Evolutionary conservation across 164 flowering plant genomes (phyloP).

Genomic region (Buxus sempervirens): DNA sequence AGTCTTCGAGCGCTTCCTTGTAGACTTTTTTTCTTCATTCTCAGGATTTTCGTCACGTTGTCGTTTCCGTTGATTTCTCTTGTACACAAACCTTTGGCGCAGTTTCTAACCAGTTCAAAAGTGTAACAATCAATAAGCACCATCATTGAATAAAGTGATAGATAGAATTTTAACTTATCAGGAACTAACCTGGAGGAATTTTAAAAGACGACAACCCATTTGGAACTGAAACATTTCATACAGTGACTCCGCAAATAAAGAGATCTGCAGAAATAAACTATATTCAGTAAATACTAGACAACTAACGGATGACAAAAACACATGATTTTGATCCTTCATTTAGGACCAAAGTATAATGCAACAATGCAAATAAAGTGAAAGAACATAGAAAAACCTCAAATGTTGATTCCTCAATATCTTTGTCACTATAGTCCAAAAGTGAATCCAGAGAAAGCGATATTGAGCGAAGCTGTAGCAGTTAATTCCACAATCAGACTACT

Average conservation of each 20-base stretch:
- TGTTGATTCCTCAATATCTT: conserved; percentile 84
- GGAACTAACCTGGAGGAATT: conserved; percentile 77
- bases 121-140: conserved; percentile 1
- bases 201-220: conserved; percentile 77
- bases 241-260: conserved; percentile 82
- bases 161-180: neutral
- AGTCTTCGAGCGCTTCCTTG: conserved; percentile 52
- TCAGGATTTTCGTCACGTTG: conserved; percentile 47
- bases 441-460: conserved; percentile 82
- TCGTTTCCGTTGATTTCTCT: conserved; percentile 73
- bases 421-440: conserved; percentile 88
- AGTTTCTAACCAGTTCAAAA: conserved; percentile 45
- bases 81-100: conserved; percentile 47
- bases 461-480: conserved; percentile 61
- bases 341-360: neutral
- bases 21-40: conserved; percentile 36
- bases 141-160: conserved; percentile 5
- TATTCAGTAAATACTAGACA: neutral
- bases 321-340: no score
- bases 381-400: conserved; percentile 62
- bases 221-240: conserved; percentile 96
- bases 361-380: neutral
- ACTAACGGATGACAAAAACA: no score
- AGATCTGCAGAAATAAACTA: conserved; percentile 47
- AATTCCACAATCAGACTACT: conserved; percentile 5